Conservation (phyloP, 176 grass and related monocot species). For the Aechmea fasciata region DNA sequence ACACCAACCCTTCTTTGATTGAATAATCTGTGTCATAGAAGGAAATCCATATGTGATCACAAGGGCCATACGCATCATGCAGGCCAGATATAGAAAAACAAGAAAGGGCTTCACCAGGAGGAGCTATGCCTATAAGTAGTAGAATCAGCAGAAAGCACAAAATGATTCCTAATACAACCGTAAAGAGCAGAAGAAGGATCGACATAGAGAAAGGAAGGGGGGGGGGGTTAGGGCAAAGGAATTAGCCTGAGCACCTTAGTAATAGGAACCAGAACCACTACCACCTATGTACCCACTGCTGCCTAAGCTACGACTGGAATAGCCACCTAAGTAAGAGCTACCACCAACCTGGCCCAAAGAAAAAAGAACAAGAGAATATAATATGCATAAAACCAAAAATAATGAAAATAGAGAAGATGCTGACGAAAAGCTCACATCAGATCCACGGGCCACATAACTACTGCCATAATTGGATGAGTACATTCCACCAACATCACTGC, state of each 20-base stretch:
- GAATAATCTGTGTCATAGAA: conserved; percentile 65
- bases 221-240: background rate
- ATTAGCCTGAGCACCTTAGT: conserved; percentile 48
- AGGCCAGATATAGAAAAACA: conserved; percentile 28
- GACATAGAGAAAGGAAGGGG: background rate
- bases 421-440: conserved; percentile 53
- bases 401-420: background rate
- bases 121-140: conserved; percentile 7
- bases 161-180: background rate
- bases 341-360: conserved; percentile 47
- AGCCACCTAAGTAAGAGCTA: conserved; percentile 59
- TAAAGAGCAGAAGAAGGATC: conserved; percentile 4
- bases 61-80: conserved; percentile 17
- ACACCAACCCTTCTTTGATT: conserved; percentile 46
- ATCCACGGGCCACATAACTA: conserved; percentile 61
- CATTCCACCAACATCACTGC: conserved; percentile 45
- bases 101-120: conserved; percentile 24
- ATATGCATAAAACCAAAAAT: background rate
- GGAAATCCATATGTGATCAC: conserved; percentile 59
- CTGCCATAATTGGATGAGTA: conserved; percentile 50
- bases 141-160: background rate
- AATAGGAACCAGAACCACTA: conserved; percentile 64
- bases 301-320: conserved; percentile 42
- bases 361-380: conserved; percentile 2
- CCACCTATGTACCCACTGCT: conserved; percentile 47